Conservation (phyloP, 1,139 yeast species). For the Eremothecium gossypii region DNA sequence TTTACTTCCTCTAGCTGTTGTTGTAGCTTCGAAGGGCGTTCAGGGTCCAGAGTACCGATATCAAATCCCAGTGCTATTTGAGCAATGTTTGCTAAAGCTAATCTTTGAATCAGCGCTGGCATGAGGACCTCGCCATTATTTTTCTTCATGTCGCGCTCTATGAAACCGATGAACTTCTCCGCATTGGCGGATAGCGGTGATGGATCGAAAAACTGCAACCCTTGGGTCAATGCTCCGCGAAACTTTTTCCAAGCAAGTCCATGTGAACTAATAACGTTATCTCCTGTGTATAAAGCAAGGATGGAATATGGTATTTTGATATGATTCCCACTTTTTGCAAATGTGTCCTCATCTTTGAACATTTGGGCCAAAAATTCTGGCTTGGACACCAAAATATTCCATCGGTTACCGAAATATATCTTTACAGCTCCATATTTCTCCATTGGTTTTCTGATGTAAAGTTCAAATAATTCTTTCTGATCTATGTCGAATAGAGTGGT, state of each 20-base stretch:
- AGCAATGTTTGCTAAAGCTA: conserved; percentile 43
- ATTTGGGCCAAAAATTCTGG: conserved; percentile 42
- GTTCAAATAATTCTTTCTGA: conserved; percentile 40
- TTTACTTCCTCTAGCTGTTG: conserved; percentile 38
- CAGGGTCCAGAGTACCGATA: conserved; percentile 31
- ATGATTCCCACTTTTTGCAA: conserved; percentile 54
- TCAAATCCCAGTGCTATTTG: conserved; percentile 44
- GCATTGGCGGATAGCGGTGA: conserved; percentile 34
- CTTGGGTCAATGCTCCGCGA: conserved; percentile 38
- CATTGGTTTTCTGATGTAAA: conserved; percentile 35
- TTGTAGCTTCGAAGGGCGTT: conserved; percentile 33
- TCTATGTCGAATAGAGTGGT: conserved; percentile 40
- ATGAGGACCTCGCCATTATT: conserved; percentile 25
- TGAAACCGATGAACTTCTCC: conserved; percentile 21
- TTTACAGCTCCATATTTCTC: conserved; percentile 51
- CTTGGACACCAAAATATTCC: conserved; percentile 48
- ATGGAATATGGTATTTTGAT: conserved; percentile 50
- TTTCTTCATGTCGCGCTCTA: conserved; percentile 16
- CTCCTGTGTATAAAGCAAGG: conserved; percentile 50
- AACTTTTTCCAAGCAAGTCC: conserved; percentile 46
- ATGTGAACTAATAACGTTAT: conserved; percentile 53
- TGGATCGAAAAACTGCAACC: conserved; percentile 43
- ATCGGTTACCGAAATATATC: conserved; percentile 51
- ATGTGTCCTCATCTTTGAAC: conserved; percentile 41
- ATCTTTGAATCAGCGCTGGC: conserved; percentile 39